phyloP scores from a whole-genome alignment of 2,329 filamentous ascomycete species.

The Botryotinia convoluta region DNA sequence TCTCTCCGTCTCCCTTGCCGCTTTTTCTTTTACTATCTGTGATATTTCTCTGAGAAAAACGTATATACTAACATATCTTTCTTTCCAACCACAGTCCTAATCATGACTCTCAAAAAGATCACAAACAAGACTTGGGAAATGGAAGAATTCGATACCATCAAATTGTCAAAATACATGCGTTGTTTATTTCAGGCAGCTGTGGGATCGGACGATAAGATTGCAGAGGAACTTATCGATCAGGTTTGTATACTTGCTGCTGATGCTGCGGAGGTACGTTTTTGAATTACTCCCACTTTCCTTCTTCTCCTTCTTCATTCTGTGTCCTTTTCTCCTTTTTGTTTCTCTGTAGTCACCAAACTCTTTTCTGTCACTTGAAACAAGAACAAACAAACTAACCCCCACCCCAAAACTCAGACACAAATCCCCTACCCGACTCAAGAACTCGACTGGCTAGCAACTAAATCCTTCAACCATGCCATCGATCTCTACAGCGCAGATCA shows the following conservation, averaged over 20 bases:
- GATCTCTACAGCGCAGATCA: slow-evolving; percentile 60
- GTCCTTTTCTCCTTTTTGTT: neutral
- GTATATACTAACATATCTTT: neutral
- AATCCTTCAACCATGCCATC: slow-evolving; percentile 67
- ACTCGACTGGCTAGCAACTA: slow-evolving; percentile 72
- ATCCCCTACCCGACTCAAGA: slow-evolving; percentile 62
- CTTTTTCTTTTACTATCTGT: neutral
- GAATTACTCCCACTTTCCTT: neutral
- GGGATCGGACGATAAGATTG: slow-evolving; percentile 48
- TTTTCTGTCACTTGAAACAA: neutral
- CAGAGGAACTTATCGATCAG: slow-evolving; percentile 63
- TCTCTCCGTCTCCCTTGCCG: neutral
- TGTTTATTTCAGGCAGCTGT: slow-evolving; percentile 71
- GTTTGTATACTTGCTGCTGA: slow-evolving; percentile 53
- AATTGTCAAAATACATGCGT: slow-evolving; percentile 73
- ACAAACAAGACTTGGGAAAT: slow-evolving; percentile 65
- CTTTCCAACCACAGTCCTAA: slow-evolving; percentile 29
- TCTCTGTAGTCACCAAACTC: accelerated
- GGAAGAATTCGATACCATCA: slow-evolving; percentile 53
- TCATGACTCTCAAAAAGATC: slow-evolving; percentile 58
- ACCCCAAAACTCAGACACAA: slow-evolving; percentile 35
- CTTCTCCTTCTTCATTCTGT: neutral
- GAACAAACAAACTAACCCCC: neutral
- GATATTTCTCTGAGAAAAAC: neutral
- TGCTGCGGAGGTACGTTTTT: slow-evolving; percentile 46